These are phyloP conservation scores for Tricholoma bakamatsutake DNA, from an alignment of 768 basidiomycete species.

Conservation along the genomic window DNA sequence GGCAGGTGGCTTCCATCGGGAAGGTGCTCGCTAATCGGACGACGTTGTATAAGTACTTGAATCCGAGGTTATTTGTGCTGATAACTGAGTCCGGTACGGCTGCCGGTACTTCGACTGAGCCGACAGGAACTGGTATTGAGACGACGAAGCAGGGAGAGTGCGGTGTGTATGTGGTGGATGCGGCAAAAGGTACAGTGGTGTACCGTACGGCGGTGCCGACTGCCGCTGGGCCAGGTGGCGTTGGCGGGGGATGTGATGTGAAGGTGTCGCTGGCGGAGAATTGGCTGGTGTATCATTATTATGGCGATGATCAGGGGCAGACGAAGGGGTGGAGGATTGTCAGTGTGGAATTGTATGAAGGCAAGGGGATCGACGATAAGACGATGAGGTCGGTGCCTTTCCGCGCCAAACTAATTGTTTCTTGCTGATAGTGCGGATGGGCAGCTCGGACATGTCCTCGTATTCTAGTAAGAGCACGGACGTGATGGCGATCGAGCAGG, in stretches of 20 bases:
- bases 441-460: conserved; percentile 40
- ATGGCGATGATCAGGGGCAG: conserved; percentile 49
- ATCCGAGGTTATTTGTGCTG: conserved; percentile 68
- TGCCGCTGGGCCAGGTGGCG: conserved; percentile 15
- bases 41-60: conserved; percentile 93
- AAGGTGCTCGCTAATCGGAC: conserved; percentile 83
- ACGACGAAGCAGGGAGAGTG: conserved; percentile 30
- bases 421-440: background rate
- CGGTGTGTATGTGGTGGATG: conserved; percentile 67
- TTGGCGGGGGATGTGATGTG: conserved; percentile 49
- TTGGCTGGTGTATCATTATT: conserved; percentile 76
- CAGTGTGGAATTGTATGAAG: no score
- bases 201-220: conserved; percentile 58
- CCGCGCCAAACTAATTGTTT: background rate
- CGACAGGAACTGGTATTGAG: background rate
- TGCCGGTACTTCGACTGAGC: background rate
- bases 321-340: conserved; percentile 61
- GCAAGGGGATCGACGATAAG: no score
- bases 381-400: no score
- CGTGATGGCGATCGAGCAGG: conserved; percentile 57
- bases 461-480: conserved; percentile 45
- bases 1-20: conserved; percentile 71
- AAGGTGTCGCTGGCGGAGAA: conserved; percentile 46
- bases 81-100: conserved; percentile 39
- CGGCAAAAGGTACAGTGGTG: conserved; percentile 67